These are phyloP conservation scores for Trichothecium roseum DNA, from an alignment of 2,329 filamentous ascomycete species.

Conservation along the genomic window DNA sequence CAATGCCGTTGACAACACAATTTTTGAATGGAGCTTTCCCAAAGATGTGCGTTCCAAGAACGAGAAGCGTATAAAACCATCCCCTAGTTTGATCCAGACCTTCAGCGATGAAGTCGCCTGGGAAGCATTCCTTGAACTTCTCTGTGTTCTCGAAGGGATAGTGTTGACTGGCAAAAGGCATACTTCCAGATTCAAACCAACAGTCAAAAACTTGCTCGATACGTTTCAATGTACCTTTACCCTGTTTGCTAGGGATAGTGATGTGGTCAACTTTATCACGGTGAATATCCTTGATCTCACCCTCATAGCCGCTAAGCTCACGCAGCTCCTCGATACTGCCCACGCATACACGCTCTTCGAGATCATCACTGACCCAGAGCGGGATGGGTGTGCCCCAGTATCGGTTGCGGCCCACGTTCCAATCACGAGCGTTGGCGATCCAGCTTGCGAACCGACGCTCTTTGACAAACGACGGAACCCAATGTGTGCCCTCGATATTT, in stretches of 20 bases:
- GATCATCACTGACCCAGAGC: slow-evolving; percentile 83
- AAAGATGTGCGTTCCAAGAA: slow-evolving; percentile 81
- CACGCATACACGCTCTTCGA: slow-evolving; percentile 76
- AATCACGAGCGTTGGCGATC: slow-evolving; percentile 85
- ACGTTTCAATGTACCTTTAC: slow-evolving; percentile 72
- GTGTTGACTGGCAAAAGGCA: slow-evolving; percentile 86
- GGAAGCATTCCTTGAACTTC: slow-evolving; percentile 70
- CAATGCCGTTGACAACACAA: slow-evolving; percentile 92
- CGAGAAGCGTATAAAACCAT: slow-evolving; percentile 92
- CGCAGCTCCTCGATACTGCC: slow-evolving; percentile 79
- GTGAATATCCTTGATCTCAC: slow-evolving; percentile 77
- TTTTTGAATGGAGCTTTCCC: slow-evolving; percentile 83
- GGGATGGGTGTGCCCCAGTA: slow-evolving; percentile 95
- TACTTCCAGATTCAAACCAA: slow-evolving; percentile 93
- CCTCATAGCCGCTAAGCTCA: slow-evolving; percentile 74
- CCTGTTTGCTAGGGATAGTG: slow-evolving; percentile 82
- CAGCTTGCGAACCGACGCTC: slow-evolving; percentile 85
- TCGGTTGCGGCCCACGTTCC: slow-evolving; percentile 88
- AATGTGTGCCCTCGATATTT: slow-evolving; percentile 81
- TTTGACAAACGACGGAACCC: slow-evolving; percentile 86
- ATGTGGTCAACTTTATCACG: slow-evolving; percentile 90
- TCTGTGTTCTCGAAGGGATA: slow-evolving; percentile 88
- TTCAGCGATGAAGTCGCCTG: slow-evolving; percentile 90
- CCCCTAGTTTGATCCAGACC: slow-evolving; percentile 88
- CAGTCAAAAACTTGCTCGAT: slow-evolving; percentile 90